Percentiles rank a stretch among this genome's conserved stretches.
Evolutionary conservation across 164 flowering plant genomes (phyloP).

Genomic region (Umbilicus rupestris): DNA sequence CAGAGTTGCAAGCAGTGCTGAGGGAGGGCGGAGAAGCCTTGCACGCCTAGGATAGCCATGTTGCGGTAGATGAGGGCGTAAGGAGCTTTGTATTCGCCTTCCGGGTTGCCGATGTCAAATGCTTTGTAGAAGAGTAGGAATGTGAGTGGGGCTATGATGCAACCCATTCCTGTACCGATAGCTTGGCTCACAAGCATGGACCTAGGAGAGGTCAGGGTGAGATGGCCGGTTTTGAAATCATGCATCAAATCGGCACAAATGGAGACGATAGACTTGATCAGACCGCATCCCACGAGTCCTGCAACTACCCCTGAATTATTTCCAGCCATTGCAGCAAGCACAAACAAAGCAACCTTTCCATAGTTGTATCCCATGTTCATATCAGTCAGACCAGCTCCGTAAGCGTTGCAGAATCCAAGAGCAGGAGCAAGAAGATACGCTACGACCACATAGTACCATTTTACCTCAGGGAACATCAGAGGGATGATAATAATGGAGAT

Average conservation of each 20-base stretch:
- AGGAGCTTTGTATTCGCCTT: constrained; percentile 82
- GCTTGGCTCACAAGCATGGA: constrained; percentile 80
- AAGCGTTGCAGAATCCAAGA: constrained; percentile 88
- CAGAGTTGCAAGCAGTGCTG: constrained; percentile 76
- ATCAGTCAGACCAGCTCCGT: constrained; percentile 87
- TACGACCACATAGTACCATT: constrained; percentile 69
- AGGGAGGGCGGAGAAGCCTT: constrained; percentile 89
- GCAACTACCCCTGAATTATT: constrained; percentile 66
- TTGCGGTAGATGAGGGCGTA: constrained; percentile 77
- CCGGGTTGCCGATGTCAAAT: constrained; percentile 74
- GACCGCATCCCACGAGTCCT: constrained; percentile 75
- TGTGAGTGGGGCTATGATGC: constrained; percentile 76
- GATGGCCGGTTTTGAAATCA: constrained; percentile 82
- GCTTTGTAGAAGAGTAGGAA: constrained; percentile 89
- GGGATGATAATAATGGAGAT: constrained; percentile 66
- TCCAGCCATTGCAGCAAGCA: constrained; percentile 58
- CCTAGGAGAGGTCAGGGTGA: constrained; percentile 78
- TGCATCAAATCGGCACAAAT: constrained; percentile 85
- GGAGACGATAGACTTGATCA: constrained; percentile 67
- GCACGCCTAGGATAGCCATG: constrained; percentile 84
- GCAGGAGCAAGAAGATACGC: constrained; percentile 79
- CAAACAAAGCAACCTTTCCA: constrained; percentile 80
- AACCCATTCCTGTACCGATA: constrained; percentile 83
- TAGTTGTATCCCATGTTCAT: constrained; percentile 87
- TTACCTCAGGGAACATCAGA: constrained; percentile 65